phyloP scores from a whole-genome alignment of 441 rosid species.

The Brassica balearica region DNA sequence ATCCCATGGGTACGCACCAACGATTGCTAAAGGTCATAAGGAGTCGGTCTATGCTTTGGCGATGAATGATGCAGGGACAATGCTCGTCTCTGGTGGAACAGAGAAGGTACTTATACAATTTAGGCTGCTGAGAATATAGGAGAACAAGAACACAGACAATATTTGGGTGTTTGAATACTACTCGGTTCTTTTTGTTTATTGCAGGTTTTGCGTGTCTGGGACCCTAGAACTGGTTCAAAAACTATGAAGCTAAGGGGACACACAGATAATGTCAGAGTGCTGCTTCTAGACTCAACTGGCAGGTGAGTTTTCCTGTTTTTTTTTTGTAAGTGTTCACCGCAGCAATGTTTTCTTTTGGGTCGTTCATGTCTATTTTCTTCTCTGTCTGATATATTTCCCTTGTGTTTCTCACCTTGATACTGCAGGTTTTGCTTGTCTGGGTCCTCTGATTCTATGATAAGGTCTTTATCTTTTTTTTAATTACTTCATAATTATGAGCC shows the following conservation, averaged over 20 bases:
- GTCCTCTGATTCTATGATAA: constrained; percentile 99
- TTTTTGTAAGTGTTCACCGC: too few relatives aligned
- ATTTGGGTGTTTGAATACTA: constrained; percentile 23
- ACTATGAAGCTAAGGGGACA: constrained; percentile 97
- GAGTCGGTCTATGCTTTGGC: constrained; percentile 99
- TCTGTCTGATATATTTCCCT: constrained; percentile 24
- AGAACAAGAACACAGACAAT: constrained; percentile 10
- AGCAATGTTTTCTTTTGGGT: too few relatives aligned
- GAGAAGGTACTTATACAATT: constrained; percentile 74
- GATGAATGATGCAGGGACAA: constrained; percentile 85
- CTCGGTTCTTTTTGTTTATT: constrained; percentile 37
- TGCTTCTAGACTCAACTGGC: constrained; percentile 95
- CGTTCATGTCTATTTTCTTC: not conserved
- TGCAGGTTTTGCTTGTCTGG: constrained; percentile 98
- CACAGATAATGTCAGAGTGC: constrained; percentile 92
- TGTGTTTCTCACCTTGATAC: constrained; percentile 40
- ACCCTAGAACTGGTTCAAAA: constrained; percentile 96
- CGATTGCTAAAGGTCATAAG: constrained; percentile 94
- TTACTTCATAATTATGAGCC: not conserved
- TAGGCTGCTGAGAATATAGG: constrained; percentile 15
- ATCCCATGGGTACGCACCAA: constrained; percentile 78
- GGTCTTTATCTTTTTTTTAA: constrained; percentile 48
- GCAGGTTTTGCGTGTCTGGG: constrained; percentile 99
- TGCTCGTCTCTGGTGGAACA: constrained; percentile 99
- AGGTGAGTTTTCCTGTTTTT: constrained; percentile 53